Base-by-base conservation (phyloP, 352 stramenopile genomes). In the Pythium volutum region DNA sequence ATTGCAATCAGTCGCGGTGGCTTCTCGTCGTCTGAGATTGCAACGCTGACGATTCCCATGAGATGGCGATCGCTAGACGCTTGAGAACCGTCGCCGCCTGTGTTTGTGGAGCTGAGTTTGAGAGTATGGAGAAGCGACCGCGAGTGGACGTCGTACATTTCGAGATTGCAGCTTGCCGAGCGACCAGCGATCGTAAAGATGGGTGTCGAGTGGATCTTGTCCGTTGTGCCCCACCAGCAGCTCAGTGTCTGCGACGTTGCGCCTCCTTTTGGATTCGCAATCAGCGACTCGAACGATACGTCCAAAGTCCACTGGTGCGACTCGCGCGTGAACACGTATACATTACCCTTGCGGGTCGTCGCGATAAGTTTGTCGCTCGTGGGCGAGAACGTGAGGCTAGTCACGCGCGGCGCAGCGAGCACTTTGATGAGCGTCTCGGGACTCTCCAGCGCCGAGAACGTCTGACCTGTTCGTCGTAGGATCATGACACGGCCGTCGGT, bases 301-400 rank as follows among this genome's bases (percentile, higher is more conserved):
- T 64, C 55, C 20, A 71, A 25, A 1, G 45, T 52, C 77, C 81
- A 91, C 5, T 48, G 20, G 1, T 23, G 39, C 23, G 34, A 4
- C 0, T 25, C n/a, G 26, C 48, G 18, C 23, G 34, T 23, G 15
- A 84, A 71, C 8, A 89, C 73, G 64, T 87, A 87, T 20, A 88
- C 69, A 64, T 88, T 85, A 15, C 81, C 79, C 50, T 89, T 88
- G 36, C 73, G 79, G 2, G 81, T 88, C 11, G 81, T 69, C 0
- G 77, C 69, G 1, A 83, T 62, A 6, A 86, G 62, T 27, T 62
- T 64, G 3, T 55, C 58, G 23, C 52, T 69, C 41, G 55, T 64
- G 2, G 59, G 34, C 3, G 77, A 77, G 42, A 88, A 91, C 48
- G 70, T 72, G 34, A 88, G 56, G 14, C 69, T 74, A 0, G 81